Percentiles rank a stretch among this genome's conserved stretches.
These are phyloP conservation scores for Sphenostylis stenocarpa DNA, from an alignment of 306 rosid genomes.

Conservation along the genomic window DNA sequence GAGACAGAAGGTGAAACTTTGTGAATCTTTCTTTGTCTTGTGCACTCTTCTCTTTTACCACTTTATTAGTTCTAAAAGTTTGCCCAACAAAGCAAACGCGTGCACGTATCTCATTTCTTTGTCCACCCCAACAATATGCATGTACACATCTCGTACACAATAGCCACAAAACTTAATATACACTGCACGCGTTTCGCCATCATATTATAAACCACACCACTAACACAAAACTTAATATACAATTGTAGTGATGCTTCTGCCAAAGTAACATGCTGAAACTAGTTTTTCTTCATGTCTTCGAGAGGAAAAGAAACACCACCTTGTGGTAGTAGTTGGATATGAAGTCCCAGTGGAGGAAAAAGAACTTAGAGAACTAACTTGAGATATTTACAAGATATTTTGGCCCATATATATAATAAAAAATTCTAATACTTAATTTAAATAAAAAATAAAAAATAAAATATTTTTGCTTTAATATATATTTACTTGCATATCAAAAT, in stretches of 20 bases:
- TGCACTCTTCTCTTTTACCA: not conserved
- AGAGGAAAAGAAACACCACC: not conserved
- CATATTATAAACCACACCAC: not conserved
- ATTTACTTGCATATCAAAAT: too few species aligned
- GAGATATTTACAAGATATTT: not conserved
- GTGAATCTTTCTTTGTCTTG: not conserved
- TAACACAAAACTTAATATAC: too few species aligned
- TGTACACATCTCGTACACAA: conserved; percentile 48
- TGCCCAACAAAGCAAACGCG: conserved; percentile 36
- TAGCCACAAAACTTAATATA: not conserved
- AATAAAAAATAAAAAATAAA: too few species aligned
- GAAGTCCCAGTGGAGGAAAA: not conserved
- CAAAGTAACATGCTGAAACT: not conserved
- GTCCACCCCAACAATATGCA: not conserved
- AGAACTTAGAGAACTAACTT: not conserved
- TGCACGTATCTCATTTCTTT: conserved; percentile 26
- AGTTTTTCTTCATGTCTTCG: not conserved
- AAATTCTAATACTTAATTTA: too few species aligned
- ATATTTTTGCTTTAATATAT: too few species aligned
- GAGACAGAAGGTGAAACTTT: not conserved
- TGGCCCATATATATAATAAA: too few species aligned
- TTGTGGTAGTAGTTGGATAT: not conserved
- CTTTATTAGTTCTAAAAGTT: conserved; percentile 2
- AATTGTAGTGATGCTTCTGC: too few species aligned
- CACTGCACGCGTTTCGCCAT: not conserved